phyloP scores from a whole-genome alignment of 495 filamentous ascomycete species.

The Lophiotrema nucula region DNA sequence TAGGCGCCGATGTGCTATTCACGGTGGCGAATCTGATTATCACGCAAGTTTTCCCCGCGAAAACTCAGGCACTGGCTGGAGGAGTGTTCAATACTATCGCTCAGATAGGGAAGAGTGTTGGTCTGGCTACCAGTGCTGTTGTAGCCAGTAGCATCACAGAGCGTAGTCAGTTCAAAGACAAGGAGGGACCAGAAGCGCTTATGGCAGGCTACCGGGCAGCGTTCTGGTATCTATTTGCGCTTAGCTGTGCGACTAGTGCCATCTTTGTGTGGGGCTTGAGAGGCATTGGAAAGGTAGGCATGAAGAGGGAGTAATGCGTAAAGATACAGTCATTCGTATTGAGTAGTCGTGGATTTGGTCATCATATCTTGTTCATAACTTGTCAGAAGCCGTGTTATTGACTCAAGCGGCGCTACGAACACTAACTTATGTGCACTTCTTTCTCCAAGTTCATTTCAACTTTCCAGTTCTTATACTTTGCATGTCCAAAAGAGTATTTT shows the following conservation, averaged over 20 bases:
- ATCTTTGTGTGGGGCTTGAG: constrained; percentile 51
- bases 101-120: constrained; percentile 61
- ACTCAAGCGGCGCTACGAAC: too few relatives aligned
- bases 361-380: background rate
- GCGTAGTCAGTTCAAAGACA: constrained; percentile 26
- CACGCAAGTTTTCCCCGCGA: constrained; percentile 54
- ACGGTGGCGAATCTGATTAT: constrained; percentile 63
- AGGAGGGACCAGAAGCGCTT: constrained; percentile 44
- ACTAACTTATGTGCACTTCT: too few relatives aligned
- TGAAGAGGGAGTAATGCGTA: constrained; percentile 55
- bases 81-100: constrained; percentile 64
- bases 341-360: background rate
- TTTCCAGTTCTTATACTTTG: too few relatives aligned
- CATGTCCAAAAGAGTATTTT: too few relatives aligned
- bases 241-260: constrained; percentile 44
- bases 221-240: constrained; percentile 60
- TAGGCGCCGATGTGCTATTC: constrained; percentile 60
- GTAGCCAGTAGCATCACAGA: constrained; percentile 55
- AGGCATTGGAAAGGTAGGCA: constrained; percentile 54
- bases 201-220: constrained; percentile 59
- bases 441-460: too few relatives aligned
- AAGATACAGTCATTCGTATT: background rate
- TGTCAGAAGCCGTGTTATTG: too few relatives aligned
- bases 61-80: constrained; percentile 61
- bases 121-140: constrained; percentile 56